Conservation (phyloP, 352 stramenopile species). For the Elongisporangium senticosum region DNA sequence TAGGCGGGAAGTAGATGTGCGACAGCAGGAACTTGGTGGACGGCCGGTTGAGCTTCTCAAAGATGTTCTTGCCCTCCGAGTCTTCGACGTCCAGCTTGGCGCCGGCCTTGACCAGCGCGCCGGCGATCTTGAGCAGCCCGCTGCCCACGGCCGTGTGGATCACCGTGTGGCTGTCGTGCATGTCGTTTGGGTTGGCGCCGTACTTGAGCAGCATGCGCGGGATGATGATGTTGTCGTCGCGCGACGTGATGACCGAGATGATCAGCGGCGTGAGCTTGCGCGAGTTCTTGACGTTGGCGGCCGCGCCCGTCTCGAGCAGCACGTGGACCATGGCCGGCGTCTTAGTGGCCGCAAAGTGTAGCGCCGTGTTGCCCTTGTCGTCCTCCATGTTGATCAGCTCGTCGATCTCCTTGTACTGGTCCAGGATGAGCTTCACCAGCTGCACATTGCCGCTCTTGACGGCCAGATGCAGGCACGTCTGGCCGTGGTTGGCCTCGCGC, state of each 20-base stretch:
- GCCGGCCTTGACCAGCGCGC: constrained; percentile 69
- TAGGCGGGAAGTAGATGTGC: constrained; percentile 86
- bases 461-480: constrained; percentile 74
- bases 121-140: constrained; percentile 64
- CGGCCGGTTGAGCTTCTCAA: constrained; percentile 77
- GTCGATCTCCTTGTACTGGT: constrained; percentile 74
- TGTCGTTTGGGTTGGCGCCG: constrained; percentile 84
- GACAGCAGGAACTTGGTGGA: constrained; percentile 64
- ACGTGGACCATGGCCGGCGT: constrained; percentile 77
- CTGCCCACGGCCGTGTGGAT: constrained; percentile 80
- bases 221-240: constrained; percentile 78
- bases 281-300: constrained; percentile 84
- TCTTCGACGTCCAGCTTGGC: constrained; percentile 87
- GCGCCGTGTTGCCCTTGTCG: constrained; percentile 83
- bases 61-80: constrained; percentile 76
- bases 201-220: constrained; percentile 86
- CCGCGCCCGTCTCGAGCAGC: constrained; percentile 69
- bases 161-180: constrained; percentile 84
- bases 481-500: constrained; percentile 79
- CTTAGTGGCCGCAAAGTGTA: constrained; percentile 86
- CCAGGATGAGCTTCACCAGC: constrained; percentile 76
- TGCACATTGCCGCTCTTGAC: constrained; percentile 82
- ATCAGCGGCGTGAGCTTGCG: constrained; percentile 82
- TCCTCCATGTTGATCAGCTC: constrained; percentile 83
- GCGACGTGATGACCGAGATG: constrained; percentile 85